phyloP scores from a whole-genome alignment of 352 stramenopile species.

The Phytophthora litchii region DNA sequence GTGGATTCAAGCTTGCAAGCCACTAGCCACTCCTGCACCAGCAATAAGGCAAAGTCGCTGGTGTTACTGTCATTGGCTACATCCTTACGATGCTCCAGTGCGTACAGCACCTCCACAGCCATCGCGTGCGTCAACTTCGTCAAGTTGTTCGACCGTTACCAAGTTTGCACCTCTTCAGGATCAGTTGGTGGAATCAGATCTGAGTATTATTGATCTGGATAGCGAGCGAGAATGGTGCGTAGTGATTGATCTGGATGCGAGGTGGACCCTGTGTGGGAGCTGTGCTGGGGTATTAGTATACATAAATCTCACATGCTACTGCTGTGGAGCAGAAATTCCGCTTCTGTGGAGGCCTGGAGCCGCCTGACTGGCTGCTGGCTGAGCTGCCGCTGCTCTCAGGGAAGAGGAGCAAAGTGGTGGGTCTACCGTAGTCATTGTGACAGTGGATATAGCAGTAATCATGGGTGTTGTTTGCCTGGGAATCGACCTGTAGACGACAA shows the following conservation, averaged over 20 bases:
- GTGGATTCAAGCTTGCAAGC: constrained; percentile 38
- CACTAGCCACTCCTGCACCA: constrained; percentile 61
- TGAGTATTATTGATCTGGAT: constrained; percentile 6
- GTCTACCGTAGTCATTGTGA: background rate
- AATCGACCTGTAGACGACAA: constrained; percentile 9
- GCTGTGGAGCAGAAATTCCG: constrained; percentile 44
- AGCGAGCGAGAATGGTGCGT: constrained; percentile 16
- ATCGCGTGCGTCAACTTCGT: constrained; percentile 19
- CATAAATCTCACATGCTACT: background rate
- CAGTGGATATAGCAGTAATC: no score
- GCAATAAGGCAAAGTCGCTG: constrained; percentile 28
- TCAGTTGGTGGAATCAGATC: constrained; percentile 7
- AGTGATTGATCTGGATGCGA: background rate
- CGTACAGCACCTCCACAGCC: constrained; percentile 6
- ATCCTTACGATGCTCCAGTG: constrained; percentile 9
- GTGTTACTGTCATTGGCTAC: constrained; percentile 2
- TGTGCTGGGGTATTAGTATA: background rate
- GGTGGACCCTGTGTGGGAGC: background rate
- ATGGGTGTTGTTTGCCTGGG: no score
- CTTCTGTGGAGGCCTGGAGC: constrained; percentile 68
- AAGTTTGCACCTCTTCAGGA: constrained; percentile 9
- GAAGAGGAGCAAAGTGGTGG: constrained; percentile 26
- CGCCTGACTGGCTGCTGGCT: constrained; percentile 65
- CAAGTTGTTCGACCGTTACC: background rate
- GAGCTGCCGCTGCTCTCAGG: constrained; percentile 49